These are phyloP conservation scores for Fusarium sp. DNA, from an alignment of 2,329 filamentous ascomycete species.

Conservation along the genomic window DNA sequence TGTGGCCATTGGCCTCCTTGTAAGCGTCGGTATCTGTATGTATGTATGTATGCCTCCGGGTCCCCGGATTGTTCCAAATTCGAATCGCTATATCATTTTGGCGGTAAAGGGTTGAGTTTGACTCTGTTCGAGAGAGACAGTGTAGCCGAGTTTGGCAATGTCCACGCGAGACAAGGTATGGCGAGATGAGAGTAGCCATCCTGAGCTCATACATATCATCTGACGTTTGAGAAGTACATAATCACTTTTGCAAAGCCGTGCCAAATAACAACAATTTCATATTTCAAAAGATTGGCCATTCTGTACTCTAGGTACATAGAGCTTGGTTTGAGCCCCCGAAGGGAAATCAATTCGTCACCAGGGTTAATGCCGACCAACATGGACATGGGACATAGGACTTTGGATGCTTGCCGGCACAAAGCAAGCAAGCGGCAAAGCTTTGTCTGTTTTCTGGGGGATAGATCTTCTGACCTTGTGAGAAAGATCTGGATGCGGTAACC, in stretches of 20 bases:
- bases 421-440: neutral
- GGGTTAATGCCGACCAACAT: constrained; percentile 3
- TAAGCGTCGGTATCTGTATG: constrained; percentile 1
- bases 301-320: neutral
- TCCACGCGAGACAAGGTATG: constrained; percentile 18
- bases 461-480: neutral
- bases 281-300: neutral
- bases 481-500: constrained; percentile 24
- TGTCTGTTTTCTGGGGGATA: neutral
- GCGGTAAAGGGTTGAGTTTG: neutral
- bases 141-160: neutral
- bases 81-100: constrained; percentile 4
- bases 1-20: constrained; percentile 20
- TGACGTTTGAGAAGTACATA: constrained; percentile 17
- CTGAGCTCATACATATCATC: constrained; percentile 10
- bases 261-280: neutral
- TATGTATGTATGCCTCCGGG: neutral
- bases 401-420: constrained; percentile 3
- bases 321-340: constrained; percentile 1
- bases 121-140: neutral
- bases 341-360: constrained; percentile 16
- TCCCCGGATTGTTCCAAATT: constrained; percentile 6
- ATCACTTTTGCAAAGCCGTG: neutral
- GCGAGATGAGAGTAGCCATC: constrained; percentile 21
- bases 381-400: constrained; percentile 7